Evolutionary conservation across 2,329 filamentous ascomycete genomes (phyloP).

Genomic region (Xylariales sp.): DNA sequence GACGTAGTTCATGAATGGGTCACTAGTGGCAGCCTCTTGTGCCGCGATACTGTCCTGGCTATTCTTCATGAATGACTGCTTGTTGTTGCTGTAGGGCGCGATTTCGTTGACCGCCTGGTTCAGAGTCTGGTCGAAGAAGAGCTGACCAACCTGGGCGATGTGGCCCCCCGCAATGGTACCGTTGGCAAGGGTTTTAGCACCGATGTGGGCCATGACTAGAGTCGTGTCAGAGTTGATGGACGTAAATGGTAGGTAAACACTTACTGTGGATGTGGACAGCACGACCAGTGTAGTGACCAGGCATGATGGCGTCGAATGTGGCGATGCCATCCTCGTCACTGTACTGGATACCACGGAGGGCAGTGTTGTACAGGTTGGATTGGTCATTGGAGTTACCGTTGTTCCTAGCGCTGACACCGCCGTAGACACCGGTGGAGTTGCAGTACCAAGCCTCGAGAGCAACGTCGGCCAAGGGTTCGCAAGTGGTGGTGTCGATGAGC

Average conservation of each 20-base stretch:
- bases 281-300: conserved; percentile 20
- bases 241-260: not conserved
- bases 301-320: conserved; percentile 13
- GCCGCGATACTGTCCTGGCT: conserved; percentile 5
- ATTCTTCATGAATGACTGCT: conserved; percentile 5
- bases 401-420: conserved; percentile 3
- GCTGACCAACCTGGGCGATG: conserved; percentile 26
- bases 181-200: conserved; percentile 15
- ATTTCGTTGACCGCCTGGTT: conserved; percentile 3
- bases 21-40: conserved; percentile 3
- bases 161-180: conserved; percentile 16
- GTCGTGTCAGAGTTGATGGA: not conserved
- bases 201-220: conserved; percentile 13
- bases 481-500: conserved; percentile 10
- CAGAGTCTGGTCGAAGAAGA: conserved; percentile 26
- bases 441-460: conserved; percentile 9
- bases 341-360: conserved; percentile 5
- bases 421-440: conserved; percentile 10
- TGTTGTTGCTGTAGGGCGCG: conserved; percentile 8
- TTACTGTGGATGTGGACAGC: conserved; percentile 20
- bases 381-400: conserved; percentile 8
- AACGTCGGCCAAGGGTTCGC: conserved; percentile 11
- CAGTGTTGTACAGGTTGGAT: conserved; percentile 1
- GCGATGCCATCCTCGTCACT: conserved; percentile 8
- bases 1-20: conserved; percentile 7